Percentiles rank a stretch among this genome's conserved stretches.
phyloP scores from a whole-genome alignment of 1,284 basidiomycete species.

The Ustilago bromivora region DNA sequence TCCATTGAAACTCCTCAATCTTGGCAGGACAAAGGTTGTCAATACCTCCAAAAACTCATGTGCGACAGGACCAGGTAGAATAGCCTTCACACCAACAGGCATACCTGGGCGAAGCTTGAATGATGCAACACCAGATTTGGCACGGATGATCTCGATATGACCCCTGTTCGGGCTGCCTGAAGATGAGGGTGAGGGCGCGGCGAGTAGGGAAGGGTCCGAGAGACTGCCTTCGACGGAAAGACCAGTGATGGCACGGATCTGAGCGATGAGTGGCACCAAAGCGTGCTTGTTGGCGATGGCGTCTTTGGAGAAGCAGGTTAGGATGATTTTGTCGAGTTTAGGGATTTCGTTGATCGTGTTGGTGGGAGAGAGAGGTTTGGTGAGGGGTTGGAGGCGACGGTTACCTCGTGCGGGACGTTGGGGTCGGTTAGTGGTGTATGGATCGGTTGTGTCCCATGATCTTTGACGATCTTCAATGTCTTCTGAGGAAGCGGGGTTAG shows the following conservation, averaged over 20 bases:
- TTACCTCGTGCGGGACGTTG: constrained; percentile 79
- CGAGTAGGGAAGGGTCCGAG: constrained; percentile 49
- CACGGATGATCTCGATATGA: constrained; percentile 80
- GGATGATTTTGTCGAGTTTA: constrained; percentile 82
- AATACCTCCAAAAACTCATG: constrained; percentile 91
- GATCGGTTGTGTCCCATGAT: constrained; percentile 81
- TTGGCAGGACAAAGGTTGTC: constrained; percentile 92
- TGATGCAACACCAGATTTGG: constrained; percentile 82
- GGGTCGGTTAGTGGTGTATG: constrained; percentile 80
- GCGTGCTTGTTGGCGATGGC: constrained; percentile 80
- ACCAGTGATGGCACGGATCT: constrained; percentile 87
- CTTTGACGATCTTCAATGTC: constrained; percentile 70
- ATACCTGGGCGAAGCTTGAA: constrained; percentile 86
- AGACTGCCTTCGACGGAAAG: constrained; percentile 73
- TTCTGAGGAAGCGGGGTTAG: constrained; percentile 10
- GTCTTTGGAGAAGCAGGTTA: constrained; percentile 63
- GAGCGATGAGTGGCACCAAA: constrained; percentile 86
- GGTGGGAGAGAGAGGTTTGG: constrained; percentile 40
- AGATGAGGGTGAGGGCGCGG: neutral
- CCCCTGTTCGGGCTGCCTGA: constrained; percentile 29
- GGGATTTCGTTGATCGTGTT: constrained; percentile 71
- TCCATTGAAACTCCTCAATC: constrained; percentile 89
- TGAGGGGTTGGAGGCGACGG: constrained; percentile 56
- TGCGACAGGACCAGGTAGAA: constrained; percentile 88
- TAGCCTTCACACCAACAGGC: constrained; percentile 89